Evolutionary conservation across 1,284 basidiomycete genomes (phyloP), one percentile per base, ranked within the genome.

Genomic region (Ustilago xerochloae): DNA sequence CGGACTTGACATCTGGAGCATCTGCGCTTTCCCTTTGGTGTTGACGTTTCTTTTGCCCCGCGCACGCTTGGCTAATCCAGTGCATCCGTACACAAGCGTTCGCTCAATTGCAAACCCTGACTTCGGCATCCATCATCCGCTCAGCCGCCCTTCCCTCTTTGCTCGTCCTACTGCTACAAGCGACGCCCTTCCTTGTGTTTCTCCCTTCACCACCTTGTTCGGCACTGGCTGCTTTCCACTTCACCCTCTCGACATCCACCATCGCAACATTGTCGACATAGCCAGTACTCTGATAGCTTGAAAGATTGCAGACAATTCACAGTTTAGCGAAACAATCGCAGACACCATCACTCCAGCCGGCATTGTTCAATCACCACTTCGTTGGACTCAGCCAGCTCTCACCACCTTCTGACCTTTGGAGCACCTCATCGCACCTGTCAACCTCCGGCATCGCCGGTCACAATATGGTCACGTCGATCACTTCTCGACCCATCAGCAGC

Each of bases 401-500:
- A n/a, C n/a, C n/a, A n/a, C n/a, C n/a, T n/a, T n/a, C n/a, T n/a
- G n/a, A n/a, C n/a, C n/a, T n/a, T n/a, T n/a, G n/a, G n/a, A n/a
- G n/a, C n/a, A n/a, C 35, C 35, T 12, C 35, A 7, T 36, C 35
- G 35, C 13, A 4, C 30, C 10, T 22, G 28, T 12, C 20, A 24
- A 9, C 28, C 12, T 45, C 66, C 61, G 62, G 67, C 67, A 38
- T 47, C n/a, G 70, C 64, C 64, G 70, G 70, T 54, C 35, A 46
- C 70, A 73, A 53, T 43, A 73, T 73, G 70, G 61, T 63, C 64
- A 53, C 38, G 36, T 60, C 70, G 48, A 22, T 64, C 53, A 56
- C 70, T 3, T 56, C 53, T 35, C 55, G 64, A 18, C 70, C 70
- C 48, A 48, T 61, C 64, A 73, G 70, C 48, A 73, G 70, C 49